Conservation (phyloP, 768 basidiomycete species). For the Leccinum longicurvipes region DNA sequence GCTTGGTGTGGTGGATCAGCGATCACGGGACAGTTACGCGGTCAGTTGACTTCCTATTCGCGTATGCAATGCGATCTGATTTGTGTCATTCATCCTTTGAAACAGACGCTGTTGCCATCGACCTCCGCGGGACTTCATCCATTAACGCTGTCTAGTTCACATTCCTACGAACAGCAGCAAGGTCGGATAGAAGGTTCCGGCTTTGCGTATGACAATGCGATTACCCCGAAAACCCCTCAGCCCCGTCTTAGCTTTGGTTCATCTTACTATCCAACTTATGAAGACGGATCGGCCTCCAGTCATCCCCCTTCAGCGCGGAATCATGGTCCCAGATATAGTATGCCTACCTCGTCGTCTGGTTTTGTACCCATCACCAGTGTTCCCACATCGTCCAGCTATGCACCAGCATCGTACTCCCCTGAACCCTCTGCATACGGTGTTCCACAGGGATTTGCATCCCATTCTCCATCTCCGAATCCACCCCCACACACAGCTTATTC, state of each 20-base stretch:
- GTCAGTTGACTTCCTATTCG: conserved; percentile 38
- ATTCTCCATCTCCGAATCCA: conserved; percentile 21
- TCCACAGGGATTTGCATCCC: conserved; percentile 42
- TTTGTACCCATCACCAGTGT: conserved; percentile 53
- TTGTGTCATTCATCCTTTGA: conserved; percentile 30
- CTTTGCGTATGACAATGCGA: conserved; percentile 38
- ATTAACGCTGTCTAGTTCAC: conserved; percentile 32
- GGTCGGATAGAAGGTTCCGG: conserved; percentile 31
- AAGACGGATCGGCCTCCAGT: conserved; percentile 32
- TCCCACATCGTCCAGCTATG: conserved; percentile 37
- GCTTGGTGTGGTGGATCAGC: conserved; percentile 50
- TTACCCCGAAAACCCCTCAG: conserved; percentile 37
- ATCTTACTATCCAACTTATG: conserved; percentile 46
- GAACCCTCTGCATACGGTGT: conserved; percentile 31
- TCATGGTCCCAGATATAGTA: conserved; percentile 61
- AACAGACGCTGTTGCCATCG: conserved; percentile 37
- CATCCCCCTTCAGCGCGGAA: conserved; percentile 35
- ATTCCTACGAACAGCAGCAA: conserved; percentile 39
- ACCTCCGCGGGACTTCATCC: conserved; percentile 33
- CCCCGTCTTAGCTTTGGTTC: conserved; percentile 30
- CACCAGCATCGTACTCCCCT: conserved; percentile 33
- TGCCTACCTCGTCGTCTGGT: conserved; percentile 65
- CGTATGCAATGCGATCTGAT: conserved; percentile 11
- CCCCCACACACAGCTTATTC: conserved; percentile 16
- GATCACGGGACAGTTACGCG: conserved; percentile 56